Evolutionary conservation across 306 rosid genomes (phyloP), one percentile per base, ranked within the genome.

Genomic region (Bauhinia variegata): DNA sequence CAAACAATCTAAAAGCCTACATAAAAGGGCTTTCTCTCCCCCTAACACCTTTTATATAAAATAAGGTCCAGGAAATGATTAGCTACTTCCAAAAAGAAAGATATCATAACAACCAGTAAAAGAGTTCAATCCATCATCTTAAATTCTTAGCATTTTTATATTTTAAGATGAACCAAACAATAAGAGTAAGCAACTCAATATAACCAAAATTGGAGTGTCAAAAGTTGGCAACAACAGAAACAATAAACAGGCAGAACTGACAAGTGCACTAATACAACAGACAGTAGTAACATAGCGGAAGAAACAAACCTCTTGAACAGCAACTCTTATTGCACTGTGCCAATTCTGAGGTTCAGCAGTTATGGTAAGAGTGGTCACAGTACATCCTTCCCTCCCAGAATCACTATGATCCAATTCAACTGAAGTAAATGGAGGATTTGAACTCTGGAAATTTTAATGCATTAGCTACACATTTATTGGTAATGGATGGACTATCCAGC

Each of bases 361-460:
- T 72, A 93, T 90, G 42, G 97, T 93, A 60, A 93, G 99, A 70
- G 99, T 93, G 59, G 99, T 93, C 79, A 93, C 99, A 8, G 99
- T 93, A 64, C 99, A 93, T 76, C 97, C 99, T 83, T 93, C 99
- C 84, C 99, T 83, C 79, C 99, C 99, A 65, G 99, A 93, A 82
- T 93, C 99, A 78, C 99, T 93, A 77, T 93, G 99, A 67, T 93
- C 99, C 84, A 93, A 82, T 79, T 93, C 97, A 72, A 93, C 87
- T 67, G 99, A 88, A 50, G 99, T 90, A 81, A 93, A 93, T 11
- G 99, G 99, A 48, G 99, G 99, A 78, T 93, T 90, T 70, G 96
- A 93, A 83, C 99, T 90, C 99, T 93, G 90, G 33, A 80, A 84
- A 60, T 72, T 77, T 13, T 44, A 36, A 64, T 6, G 44, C 46